phyloP scores from a whole-genome alignment of 192 early-diverging fungal genomes.

The Gigaspora rosea region DNA sequence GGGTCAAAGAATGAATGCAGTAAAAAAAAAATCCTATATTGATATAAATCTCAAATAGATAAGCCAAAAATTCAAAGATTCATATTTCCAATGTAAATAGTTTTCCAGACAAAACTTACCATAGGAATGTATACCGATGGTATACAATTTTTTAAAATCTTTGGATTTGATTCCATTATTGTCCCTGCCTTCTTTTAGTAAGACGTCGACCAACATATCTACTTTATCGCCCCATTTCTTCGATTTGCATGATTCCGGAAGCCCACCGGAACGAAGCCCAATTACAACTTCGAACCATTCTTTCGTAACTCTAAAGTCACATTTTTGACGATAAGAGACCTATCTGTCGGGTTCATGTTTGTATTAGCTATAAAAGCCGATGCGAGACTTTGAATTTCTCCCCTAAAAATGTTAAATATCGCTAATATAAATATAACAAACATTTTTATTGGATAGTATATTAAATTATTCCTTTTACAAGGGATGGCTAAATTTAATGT shows the following conservation, averaged over 20 bases:
- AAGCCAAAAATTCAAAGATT: too few species aligned
- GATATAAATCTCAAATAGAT: neutral
- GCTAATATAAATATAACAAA: neutral
- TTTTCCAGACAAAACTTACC: too few species aligned
- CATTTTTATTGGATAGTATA: too few species aligned
- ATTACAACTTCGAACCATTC: too few species aligned
- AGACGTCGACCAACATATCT: neutral
- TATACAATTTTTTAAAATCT: too few species aligned
- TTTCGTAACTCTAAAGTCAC: neutral
- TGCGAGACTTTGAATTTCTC: conserved; percentile 4
- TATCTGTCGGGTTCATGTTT: neutral
- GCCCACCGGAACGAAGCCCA: too few species aligned
- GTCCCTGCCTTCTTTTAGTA: neutral
- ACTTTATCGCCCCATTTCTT: too few species aligned
- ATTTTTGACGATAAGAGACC: neutral
- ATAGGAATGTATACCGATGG: too few species aligned
- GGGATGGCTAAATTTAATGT: too few species aligned
- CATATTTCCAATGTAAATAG: conserved; percentile 3
- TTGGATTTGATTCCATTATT: neutral
- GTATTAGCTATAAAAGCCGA: neutral
- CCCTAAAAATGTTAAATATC: conserved; percentile 6
- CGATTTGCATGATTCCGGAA: too few species aligned
- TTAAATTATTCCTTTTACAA: too few species aligned
- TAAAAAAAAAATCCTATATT: conserved; percentile 17
- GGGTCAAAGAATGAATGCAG: too few species aligned